A percentile compares a stretch with the other conserved stretches of the same genome.
phyloP scores from a whole-genome alignment of 139 green algal genomes.

The Pleodorina starrii region DNA sequence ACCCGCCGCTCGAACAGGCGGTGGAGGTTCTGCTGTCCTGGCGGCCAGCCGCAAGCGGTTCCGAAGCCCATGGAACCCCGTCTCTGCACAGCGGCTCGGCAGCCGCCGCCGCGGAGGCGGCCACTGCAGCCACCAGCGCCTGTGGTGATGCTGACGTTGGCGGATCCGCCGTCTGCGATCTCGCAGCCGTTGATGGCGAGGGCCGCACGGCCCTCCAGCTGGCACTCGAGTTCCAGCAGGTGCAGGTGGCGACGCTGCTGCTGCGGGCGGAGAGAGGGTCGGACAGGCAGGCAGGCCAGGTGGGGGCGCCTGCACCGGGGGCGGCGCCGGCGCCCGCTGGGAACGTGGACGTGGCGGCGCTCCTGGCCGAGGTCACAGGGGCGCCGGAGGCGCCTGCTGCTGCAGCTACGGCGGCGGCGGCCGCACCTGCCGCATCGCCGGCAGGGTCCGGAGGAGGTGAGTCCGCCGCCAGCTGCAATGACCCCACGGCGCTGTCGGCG shows the following conservation, averaged over 20 bases:
- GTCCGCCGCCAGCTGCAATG: too few species aligned
- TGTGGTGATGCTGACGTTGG: background rate
- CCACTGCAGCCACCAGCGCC: background rate
- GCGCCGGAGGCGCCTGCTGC: too few species aligned
- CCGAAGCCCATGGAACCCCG: background rate
- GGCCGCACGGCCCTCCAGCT: constrained; percentile 72
- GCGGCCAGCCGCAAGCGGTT: background rate
- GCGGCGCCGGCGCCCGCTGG: background rate
- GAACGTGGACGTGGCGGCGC: too few species aligned
- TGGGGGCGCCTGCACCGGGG: background rate
- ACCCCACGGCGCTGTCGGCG: too few species aligned
- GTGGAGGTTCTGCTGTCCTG: constrained; percentile 25
- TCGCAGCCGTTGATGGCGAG: constrained; percentile 69
- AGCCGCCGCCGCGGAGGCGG: background rate
- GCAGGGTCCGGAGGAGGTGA: too few species aligned
- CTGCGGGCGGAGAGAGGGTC: background rate
- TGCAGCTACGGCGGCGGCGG: too few species aligned
- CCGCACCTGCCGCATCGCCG: too few species aligned
- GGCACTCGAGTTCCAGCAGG: constrained; percentile 57
- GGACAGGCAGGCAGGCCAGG: background rate
- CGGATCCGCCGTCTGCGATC: background rate
- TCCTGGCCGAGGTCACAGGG: too few species aligned
- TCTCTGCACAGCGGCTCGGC: background rate
- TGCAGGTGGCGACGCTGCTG: constrained; percentile 6
- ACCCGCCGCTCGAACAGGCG: too few species aligned